phyloP scores from a whole-genome alignment of 179 eudicot genomes.

The Spinacia oleracea region DNA sequence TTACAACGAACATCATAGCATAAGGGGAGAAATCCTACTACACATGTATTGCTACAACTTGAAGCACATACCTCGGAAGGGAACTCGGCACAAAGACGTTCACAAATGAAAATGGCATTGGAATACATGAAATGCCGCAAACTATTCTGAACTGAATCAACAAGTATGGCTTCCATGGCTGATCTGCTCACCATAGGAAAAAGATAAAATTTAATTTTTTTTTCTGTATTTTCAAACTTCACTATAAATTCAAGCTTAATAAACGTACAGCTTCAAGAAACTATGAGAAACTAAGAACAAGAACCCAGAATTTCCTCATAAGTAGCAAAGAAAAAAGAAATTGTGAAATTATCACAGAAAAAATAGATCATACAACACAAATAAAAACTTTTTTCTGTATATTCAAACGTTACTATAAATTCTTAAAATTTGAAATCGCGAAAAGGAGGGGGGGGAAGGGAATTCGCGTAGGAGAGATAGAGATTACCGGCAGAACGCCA shows the following conservation, averaged over 20 bases:
- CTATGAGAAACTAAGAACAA: neutral
- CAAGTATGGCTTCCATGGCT: constrained; percentile 75
- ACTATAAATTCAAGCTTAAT: neutral
- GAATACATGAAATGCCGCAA: constrained; percentile 68
- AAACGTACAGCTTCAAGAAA: neutral
- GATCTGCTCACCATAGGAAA: constrained; percentile 8
- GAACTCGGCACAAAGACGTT: constrained; percentile 95
- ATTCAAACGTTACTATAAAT: too few species aligned
- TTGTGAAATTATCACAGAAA: neutral
- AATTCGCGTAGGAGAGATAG: neutral
- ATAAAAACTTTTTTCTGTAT: neutral
- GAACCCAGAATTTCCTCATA: neutral
- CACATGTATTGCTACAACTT: too few species aligned
- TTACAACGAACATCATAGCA: neutral
- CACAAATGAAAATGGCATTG: constrained; percentile 89
- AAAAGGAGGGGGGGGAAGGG: neutral
- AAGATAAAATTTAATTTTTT: neutral
- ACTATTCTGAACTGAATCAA: constrained; percentile 72
- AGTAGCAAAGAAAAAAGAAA: neutral
- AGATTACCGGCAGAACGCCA: neutral
- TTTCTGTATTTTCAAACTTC: neutral
- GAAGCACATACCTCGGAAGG: constrained; percentile 71
- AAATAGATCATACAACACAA: neutral
- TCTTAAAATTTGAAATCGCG: neutral
- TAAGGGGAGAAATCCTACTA: neutral